A percentile compares a stretch with the other conserved stretches of the same genome.
phyloP scores from a whole-genome alignment of 331 rosid genomes.

The Pyracantha coccinea region DNA sequence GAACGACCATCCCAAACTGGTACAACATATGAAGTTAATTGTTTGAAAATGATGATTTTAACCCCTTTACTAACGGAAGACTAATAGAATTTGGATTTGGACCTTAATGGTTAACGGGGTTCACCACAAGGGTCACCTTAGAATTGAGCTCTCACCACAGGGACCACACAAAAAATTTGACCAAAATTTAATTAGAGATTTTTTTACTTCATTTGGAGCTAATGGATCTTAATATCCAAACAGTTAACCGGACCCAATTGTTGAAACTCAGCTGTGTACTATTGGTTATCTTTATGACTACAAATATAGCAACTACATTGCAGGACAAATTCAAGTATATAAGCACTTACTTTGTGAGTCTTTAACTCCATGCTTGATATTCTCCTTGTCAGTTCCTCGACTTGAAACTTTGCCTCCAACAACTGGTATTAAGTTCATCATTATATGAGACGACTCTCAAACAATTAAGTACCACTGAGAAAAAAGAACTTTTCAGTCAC shows the following conservation, averaged over 20 bases:
- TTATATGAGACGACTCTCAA: neutral
- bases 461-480: neutral
- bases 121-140: too few relatives aligned
- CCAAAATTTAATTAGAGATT: too few relatives aligned
- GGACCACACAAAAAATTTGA: too few relatives aligned
- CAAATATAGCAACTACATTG: neutral
- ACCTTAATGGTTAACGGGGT: too few relatives aligned
- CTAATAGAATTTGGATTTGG: too few relatives aligned
- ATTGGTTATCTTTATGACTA: neutral
- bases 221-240: neutral
- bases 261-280: neutral
- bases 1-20: too few relatives aligned
- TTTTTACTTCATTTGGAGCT: neutral
- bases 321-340: neutral
- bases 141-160: too few relatives aligned
- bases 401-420: slow-evolving; percentile 32
- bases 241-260: neutral
- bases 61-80: too few relatives aligned
- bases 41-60: too few relatives aligned
- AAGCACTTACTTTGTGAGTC: slow-evolving; percentile 45
- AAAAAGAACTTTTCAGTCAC: slow-evolving; percentile 15
- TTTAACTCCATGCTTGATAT: slow-evolving; percentile 48
- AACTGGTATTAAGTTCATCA: slow-evolving; percentile 34
- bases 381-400: slow-evolving; percentile 44
- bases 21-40: too few relatives aligned